Percentiles rank a stretch among this genome's conserved stretches.
phyloP scores from a whole-genome alignment of 352 stramenopile genomes.

The Peronospora belbahrii region DNA sequence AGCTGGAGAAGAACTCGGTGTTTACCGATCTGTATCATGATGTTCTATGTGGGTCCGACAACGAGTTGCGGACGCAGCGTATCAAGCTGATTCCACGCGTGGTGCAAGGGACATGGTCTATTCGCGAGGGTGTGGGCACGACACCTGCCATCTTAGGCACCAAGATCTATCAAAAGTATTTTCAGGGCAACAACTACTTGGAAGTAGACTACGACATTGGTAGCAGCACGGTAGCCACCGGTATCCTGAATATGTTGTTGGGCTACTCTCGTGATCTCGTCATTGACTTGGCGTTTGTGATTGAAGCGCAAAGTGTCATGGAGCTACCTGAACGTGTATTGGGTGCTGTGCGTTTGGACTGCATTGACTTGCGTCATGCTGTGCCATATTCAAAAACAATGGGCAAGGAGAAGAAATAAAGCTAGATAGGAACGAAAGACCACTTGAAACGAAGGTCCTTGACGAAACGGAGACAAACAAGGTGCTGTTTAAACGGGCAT shows the following conservation, averaged over 20 bases:
- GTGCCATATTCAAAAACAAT: slow-evolving; percentile 32
- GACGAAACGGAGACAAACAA: not conserved
- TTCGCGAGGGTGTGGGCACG: slow-evolving; percentile 79
- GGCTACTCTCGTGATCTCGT: slow-evolving; percentile 61
- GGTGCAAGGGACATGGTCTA: slow-evolving; percentile 85
- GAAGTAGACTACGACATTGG: slow-evolving; percentile 78
- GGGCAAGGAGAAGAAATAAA: slow-evolving; percentile 23
- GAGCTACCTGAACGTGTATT: slow-evolving; percentile 75
- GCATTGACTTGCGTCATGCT: slow-evolving; percentile 51
- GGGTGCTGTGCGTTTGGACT: slow-evolving; percentile 57
- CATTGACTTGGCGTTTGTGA: slow-evolving; percentile 78
- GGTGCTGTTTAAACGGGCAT: too few species aligned
- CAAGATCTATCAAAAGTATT: slow-evolving; percentile 83
- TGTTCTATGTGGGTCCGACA: slow-evolving; percentile 42
- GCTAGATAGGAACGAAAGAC: not conserved
- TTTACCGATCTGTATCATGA: slow-evolving; percentile 67
- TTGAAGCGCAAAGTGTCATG: slow-evolving; percentile 57
- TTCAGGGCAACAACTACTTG: slow-evolving; percentile 53
- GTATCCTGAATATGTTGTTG: slow-evolving; percentile 63
- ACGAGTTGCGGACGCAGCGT: slow-evolving; percentile 67
- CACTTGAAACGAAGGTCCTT: too few species aligned
- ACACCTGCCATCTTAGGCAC: slow-evolving; percentile 87
- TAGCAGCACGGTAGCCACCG: slow-evolving; percentile 62
- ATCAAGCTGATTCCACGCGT: slow-evolving; percentile 89
- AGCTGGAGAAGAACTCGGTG: slow-evolving; percentile 58